Conservation (phyloP, 2,329 filamentous ascomycete species). For the Colletotrichum tropicale region DNA sequence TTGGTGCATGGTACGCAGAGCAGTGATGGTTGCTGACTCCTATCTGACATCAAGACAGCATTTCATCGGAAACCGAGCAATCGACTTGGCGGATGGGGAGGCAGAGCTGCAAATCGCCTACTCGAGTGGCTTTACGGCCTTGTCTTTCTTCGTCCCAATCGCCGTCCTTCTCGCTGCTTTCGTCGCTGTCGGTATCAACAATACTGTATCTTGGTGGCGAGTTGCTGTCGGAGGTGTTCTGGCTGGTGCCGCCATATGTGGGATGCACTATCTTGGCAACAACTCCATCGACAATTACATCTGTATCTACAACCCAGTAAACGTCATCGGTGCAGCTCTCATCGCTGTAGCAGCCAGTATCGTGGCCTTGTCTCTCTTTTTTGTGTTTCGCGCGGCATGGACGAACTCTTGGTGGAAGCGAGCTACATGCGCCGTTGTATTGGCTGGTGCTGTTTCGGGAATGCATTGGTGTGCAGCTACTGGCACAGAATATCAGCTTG, state of each 20-base stretch:
- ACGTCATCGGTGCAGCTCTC: constrained; percentile 70
- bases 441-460: constrained; percentile 78
- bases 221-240: constrained; percentile 69
- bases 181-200: constrained; percentile 67
- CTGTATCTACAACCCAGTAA: constrained; percentile 62
- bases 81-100: constrained; percentile 69
- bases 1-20: constrained; percentile 67
- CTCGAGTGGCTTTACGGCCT: constrained; percentile 70
- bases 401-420: constrained; percentile 81
- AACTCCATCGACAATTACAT: constrained; percentile 79
- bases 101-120: constrained; percentile 74
- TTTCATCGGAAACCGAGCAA: constrained; percentile 82
- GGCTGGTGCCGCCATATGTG: constrained; percentile 77
- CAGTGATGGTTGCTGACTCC: constrained; percentile 32
- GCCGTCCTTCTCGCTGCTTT: constrained; percentile 77
- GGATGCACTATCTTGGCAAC: constrained; percentile 91
- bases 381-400: constrained; percentile 77
- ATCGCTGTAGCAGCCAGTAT: constrained; percentile 78
- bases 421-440: constrained; percentile 65
- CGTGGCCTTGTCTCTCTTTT: constrained; percentile 75
- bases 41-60: constrained; percentile 60
- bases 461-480: constrained; percentile 87
- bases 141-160: constrained; percentile 83
- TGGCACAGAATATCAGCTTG: constrained; percentile 71
- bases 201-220: constrained; percentile 61